These are phyloP conservation scores for Flaveria ramosissima DNA, from an alignment of 129 eudicot genomes.

Conservation along the genomic window DNA sequence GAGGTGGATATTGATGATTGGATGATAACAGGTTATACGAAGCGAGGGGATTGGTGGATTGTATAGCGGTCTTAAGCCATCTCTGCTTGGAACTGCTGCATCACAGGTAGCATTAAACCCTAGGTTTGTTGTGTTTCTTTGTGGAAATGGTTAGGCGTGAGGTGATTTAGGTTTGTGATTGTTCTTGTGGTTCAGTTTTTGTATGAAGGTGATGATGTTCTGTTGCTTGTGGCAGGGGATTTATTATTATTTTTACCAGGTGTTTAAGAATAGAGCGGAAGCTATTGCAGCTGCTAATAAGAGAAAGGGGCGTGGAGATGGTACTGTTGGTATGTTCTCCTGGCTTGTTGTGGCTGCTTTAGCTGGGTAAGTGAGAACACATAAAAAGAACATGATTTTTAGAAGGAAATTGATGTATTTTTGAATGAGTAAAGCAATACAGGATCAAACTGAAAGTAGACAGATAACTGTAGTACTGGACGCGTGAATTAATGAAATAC, in stretches of 20 bases:
- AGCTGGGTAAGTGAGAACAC: conserved; percentile 63
- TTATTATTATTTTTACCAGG: conserved; percentile 91
- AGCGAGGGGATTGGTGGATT: conserved; percentile 89
- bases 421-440: neutral
- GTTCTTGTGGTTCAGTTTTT: neutral
- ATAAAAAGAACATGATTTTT: neutral
- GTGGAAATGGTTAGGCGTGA: neutral
- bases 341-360: conserved; percentile 97
- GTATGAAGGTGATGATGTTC: conserved; percentile 17
- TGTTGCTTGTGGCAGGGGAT: conserved; percentile 66
- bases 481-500: neutral
- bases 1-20: neutral
- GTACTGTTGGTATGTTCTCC: conserved; percentile 82
- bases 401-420: neutral
- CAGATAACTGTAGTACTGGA: neutral
- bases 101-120: conserved; percentile 50
- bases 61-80: conserved; percentile 98
- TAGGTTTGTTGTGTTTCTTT: neutral
- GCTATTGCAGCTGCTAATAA: conserved; percentile 70
- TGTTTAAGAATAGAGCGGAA: conserved; percentile 93
- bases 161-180: neutral
- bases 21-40: conserved; percentile 55
- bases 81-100: conserved; percentile 92
- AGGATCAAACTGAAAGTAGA: neutral
- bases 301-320: conserved; percentile 82